Evolutionary conservation across 805 yeast species (phyloP).

Genomic region (Lachancea mirantina): DNA sequence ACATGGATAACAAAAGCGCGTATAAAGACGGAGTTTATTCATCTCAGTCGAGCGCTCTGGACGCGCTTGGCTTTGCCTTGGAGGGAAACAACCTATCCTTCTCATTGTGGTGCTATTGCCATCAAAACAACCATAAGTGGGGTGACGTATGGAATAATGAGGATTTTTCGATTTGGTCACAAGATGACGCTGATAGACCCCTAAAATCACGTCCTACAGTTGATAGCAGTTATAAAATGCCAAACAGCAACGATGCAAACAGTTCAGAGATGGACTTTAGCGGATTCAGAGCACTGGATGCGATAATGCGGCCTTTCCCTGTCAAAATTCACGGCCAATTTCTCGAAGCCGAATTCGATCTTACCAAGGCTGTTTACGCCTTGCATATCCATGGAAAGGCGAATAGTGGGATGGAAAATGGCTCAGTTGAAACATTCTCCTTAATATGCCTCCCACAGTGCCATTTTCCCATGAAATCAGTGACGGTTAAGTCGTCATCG

Average conservation of each 20-base stretch:
- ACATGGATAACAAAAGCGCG: slow-evolving; percentile 78
- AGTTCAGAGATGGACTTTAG: slow-evolving; percentile 12
- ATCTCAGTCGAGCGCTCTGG: slow-evolving; percentile 75
- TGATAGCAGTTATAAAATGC: neutral
- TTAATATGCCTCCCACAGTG: slow-evolving; percentile 61
- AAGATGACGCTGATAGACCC: slow-evolving; percentile 38
- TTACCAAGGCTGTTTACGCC: slow-evolving; percentile 39
- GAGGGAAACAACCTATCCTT: slow-evolving; percentile 68
- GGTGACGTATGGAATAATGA: slow-evolving; percentile 95
- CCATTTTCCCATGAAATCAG: slow-evolving; percentile 53
- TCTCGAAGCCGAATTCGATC: slow-evolving; percentile 49
- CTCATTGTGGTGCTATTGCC: slow-evolving; percentile 81
- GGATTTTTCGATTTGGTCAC: slow-evolving; percentile 82
- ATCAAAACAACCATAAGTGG: slow-evolving; percentile 66
- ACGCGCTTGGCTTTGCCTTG: slow-evolving; percentile 71
- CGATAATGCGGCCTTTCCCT: slow-evolving; percentile 74
- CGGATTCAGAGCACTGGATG: slow-evolving; percentile 70
- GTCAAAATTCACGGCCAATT: slow-evolving; percentile 56
- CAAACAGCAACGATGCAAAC: slow-evolving; percentile 1
- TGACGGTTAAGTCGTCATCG: slow-evolving; percentile 43
- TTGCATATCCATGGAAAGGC: slow-evolving; percentile 36
- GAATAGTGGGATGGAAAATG: slow-evolving; percentile 7
- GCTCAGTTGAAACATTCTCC: slow-evolving; percentile 37
- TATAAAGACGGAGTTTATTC: slow-evolving; percentile 58
- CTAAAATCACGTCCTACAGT: neutral